Conservation (phyloP, 202 grass and related monocot species). For the Alloteropsis angusta region DNA sequence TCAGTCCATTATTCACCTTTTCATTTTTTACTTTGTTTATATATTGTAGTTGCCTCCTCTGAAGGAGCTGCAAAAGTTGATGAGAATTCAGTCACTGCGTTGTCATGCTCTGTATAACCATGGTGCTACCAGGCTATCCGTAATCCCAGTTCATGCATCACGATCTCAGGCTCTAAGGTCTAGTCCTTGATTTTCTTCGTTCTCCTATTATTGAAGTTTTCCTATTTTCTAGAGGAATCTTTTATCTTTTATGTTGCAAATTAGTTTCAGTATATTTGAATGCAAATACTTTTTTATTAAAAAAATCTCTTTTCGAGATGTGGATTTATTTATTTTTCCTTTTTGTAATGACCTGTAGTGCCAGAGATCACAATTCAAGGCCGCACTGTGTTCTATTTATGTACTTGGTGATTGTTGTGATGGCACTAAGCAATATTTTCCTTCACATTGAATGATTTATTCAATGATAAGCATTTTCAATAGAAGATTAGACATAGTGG, state of each 20-base stretch:
- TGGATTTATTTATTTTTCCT: neutral
- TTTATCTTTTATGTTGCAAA: constrained; percentile 2
- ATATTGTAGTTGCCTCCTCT: constrained; percentile 62
- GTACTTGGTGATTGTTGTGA: neutral
- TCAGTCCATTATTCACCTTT: constrained; percentile 1
- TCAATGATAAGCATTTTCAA: neutral
- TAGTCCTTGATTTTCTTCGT: constrained; percentile 24
- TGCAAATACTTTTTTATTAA: neutral
- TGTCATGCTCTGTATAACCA: constrained; percentile 92
- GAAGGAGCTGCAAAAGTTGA: constrained; percentile 74
- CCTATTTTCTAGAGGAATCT: neutral
- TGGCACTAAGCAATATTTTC: neutral
- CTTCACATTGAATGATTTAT: neutral
- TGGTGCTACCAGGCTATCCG: constrained; percentile 73
- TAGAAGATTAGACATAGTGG: constrained; percentile 2
- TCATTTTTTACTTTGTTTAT: constrained; percentile 23
- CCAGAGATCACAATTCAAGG: neutral
- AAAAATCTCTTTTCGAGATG: neutral
- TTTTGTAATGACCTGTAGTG: neutral
- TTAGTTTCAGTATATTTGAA: neutral
- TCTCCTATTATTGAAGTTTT: constrained; percentile 9
- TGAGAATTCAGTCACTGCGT: constrained; percentile 91
- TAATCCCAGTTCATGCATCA: constrained; percentile 94
- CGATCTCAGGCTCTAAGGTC: constrained; percentile 93
- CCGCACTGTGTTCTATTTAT: neutral